Base-by-base conservation (phyloP, 768 basidiomycete species). In the Thelephora aurantiotincta region DNA sequence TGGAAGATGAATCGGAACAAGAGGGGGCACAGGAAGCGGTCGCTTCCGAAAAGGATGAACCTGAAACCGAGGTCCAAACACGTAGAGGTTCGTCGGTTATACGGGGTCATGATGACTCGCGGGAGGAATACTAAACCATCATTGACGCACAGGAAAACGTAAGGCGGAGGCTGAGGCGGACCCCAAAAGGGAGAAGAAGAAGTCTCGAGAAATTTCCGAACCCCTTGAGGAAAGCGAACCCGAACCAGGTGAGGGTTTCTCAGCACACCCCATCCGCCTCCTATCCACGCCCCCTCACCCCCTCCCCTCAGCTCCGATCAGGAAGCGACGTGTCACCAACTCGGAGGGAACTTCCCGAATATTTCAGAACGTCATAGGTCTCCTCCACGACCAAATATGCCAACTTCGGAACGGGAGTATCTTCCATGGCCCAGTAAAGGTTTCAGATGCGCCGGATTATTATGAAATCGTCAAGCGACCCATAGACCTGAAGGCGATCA, bases 401-500 rank as follows among this genome's bases (percentile, higher is more conserved):
- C 78, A 81, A 56, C 88, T 92, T 58, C 78, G 86, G 34, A 85
- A 86, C 54, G 92, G 88, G 45, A 88, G 81, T 51, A 85, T 94
- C 47, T 94, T 94, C 58, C 82, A 86, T 56, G 83, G 85, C 54
- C 91, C 92, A 19, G 90, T 97, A 62, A 88, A 83, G 59, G 73
- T 75, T 50, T 76, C 78, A 18, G 91, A 94, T 53, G 93, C 93
- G 6, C 81, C 91, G 0, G 90, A 90, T 58, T 97, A 97, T 59
- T 78, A 80, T 49, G 85, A 91, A 44, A 86, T 94, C 50, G 87
- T 97, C 50, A 89, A 86, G 57, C 75, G 83, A n/a, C 90, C 94
- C 2, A 93, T 93, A 78, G 92, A 97, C 61, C 72, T 98, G 48
- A 94, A 92, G 63, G 93, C 86, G 0, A 86, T 98, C 60, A 89